Percentiles rank a stretch among this genome's conserved stretches.
Conservation (phyloP, 768 basidiomycete genomes). For the Amanita molliuscula region DNA sequence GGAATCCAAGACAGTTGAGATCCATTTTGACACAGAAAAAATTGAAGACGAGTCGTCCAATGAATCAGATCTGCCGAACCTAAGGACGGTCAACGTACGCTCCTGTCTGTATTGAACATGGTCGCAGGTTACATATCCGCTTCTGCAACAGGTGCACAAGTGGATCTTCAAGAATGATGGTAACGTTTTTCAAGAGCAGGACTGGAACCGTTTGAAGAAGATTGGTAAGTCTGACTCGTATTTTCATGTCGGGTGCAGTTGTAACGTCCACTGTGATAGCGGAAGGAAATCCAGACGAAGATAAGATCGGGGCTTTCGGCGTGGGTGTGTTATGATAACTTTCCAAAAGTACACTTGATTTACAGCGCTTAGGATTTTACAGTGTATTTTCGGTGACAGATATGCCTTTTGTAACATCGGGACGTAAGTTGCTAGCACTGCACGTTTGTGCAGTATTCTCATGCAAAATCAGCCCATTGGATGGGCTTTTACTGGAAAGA, state of each 20-base stretch:
- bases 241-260: not conserved
- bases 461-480: slow-evolving; percentile 51
- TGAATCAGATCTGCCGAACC: slow-evolving; percentile 35
- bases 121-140: not conserved
- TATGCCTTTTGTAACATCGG: slow-evolving; percentile 74
- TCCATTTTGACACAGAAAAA: slow-evolving; percentile 65
- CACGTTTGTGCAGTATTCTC: not conserved
- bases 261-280: slow-evolving; percentile 30
- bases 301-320: slow-evolving; percentile 93
- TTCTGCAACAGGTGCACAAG: slow-evolving; percentile 49
- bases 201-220: slow-evolving; percentile 86
- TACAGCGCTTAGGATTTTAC: slow-evolving; percentile 47
- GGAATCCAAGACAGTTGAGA: slow-evolving; percentile 63
- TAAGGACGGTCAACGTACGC: slow-evolving; percentile 53
- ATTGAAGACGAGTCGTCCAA: slow-evolving; percentile 13
- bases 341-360: not conserved
- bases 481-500: slow-evolving; percentile 98
- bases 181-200: slow-evolving; percentile 68
- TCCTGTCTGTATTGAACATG: not conserved
- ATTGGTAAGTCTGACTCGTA: slow-evolving; percentile 50
- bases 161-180: slow-evolving; percentile 91
- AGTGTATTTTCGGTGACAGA: slow-evolving; percentile 78
- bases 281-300: slow-evolving; percentile 89
- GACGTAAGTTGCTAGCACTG: slow-evolving; percentile 31
- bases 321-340: slow-evolving; percentile 39